Conservation (phyloP, 2,329 filamentous ascomycete genomes). For the Basipetospora chlamydospora region DNA sequence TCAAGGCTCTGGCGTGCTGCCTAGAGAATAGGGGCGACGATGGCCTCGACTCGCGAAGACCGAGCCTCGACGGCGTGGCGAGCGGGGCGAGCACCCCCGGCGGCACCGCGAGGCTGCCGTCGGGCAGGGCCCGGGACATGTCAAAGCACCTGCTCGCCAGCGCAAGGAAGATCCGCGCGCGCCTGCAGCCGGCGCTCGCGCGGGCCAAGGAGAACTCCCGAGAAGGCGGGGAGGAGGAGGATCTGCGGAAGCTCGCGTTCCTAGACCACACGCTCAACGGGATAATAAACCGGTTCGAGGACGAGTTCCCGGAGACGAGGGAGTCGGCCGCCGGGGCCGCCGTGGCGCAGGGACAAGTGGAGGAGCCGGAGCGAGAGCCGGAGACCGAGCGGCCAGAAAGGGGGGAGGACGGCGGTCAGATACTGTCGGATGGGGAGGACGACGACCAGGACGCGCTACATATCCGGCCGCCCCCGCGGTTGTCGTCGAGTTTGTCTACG, state of each 20-base stretch:
- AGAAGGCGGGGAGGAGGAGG: constrained; percentile 55
- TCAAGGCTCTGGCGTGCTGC: constrained; percentile 84
- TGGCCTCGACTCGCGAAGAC: constrained; percentile 40
- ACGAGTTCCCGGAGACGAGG: constrained; percentile 86
- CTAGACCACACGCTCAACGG: constrained; percentile 75
- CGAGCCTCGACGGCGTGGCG: constrained; percentile 27
- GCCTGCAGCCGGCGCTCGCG: constrained; percentile 70
- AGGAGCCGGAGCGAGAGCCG: too few relatives aligned
- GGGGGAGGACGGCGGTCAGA: constrained; percentile 4
- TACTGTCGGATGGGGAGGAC: constrained; percentile 32
- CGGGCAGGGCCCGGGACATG: constrained; percentile 74
- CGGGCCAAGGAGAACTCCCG: constrained; percentile 54
- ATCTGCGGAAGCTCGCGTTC: constrained; percentile 73
- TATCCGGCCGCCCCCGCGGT: constrained; percentile 28
- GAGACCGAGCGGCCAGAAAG: background rate
- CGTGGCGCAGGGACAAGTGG: too few relatives aligned
- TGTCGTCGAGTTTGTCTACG: constrained; percentile 35
- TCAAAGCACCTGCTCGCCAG: constrained; percentile 78
- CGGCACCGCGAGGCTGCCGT: constrained; percentile 15
- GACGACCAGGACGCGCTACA: constrained; percentile 31
- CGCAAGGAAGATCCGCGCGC: constrained; percentile 72
- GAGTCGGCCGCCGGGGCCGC: constrained; percentile 11
- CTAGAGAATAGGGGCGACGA: constrained; percentile 60
- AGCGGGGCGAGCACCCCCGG: constrained; percentile 32
- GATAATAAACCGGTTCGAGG: constrained; percentile 91